These are phyloP conservation scores for Phytophthora meadii DNA, from an alignment of 352 stramenopile genomes.

Conservation along the genomic window DNA sequence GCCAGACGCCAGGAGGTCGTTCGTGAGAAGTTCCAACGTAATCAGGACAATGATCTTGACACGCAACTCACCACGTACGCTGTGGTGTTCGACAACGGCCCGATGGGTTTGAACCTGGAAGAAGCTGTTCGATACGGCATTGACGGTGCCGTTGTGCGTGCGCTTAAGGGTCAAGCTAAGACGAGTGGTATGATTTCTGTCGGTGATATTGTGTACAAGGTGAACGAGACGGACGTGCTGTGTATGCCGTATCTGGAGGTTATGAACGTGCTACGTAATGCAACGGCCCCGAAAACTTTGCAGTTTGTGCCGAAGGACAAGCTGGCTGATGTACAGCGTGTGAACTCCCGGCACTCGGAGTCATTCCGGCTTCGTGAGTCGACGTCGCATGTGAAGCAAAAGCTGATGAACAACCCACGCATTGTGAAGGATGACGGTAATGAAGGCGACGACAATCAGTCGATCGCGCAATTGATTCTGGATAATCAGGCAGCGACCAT, in stretches of 20 bases:
- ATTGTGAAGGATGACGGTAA: slow-evolving; percentile 79
- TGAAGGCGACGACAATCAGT: slow-evolving; percentile 78
- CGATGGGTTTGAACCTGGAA: slow-evolving; percentile 88
- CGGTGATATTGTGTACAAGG: slow-evolving; percentile 89
- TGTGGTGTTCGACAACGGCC: slow-evolving; percentile 86
- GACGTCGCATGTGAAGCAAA: slow-evolving; percentile 67
- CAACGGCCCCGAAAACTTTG: slow-evolving; percentile 73
- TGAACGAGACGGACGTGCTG: slow-evolving; percentile 84
- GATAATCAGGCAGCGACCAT: slow-evolving; percentile 88
- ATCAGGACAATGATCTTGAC: slow-evolving; percentile 72
- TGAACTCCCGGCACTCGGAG: slow-evolving; percentile 84
- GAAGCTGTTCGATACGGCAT: slow-evolving; percentile 86
- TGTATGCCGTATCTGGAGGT: slow-evolving; percentile 87
- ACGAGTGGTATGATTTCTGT: slow-evolving; percentile 85
- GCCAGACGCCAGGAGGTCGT: slow-evolving; percentile 62
- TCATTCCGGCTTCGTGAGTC: slow-evolving; percentile 74
- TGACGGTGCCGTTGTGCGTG: slow-evolving; percentile 80
- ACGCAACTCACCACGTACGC: slow-evolving; percentile 83
- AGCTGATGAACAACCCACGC: slow-evolving; percentile 74
- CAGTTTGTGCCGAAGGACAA: slow-evolving; percentile 90
- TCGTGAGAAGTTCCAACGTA: slow-evolving; percentile 59
- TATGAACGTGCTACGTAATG: slow-evolving; percentile 82
- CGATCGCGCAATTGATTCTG: slow-evolving; percentile 84
- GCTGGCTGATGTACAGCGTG: slow-evolving; percentile 81
- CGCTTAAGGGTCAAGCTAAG: slow-evolving; percentile 85